Conservation (phyloP, 768 basidiomycete genomes). For the Termitomyces sp. region DNA sequence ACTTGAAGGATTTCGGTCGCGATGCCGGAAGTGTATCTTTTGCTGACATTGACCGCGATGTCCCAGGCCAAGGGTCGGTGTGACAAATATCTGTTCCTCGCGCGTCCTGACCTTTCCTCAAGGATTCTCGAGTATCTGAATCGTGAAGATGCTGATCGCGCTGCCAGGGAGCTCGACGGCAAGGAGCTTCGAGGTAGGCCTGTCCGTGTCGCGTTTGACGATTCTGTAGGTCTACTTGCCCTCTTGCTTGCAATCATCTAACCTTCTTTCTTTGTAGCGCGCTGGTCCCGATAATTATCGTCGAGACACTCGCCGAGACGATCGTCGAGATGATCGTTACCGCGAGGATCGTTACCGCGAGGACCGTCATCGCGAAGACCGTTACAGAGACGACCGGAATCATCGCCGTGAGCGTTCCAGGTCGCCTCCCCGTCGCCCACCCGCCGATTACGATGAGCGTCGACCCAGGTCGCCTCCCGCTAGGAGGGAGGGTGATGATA, state of each 20-base stretch:
- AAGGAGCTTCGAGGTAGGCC: constrained; percentile 83
- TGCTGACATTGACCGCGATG: constrained; percentile 90
- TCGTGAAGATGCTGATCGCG: constrained; percentile 88
- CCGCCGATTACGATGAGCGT: constrained; percentile 66
- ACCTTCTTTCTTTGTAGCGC: constrained; percentile 37
- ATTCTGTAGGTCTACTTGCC: constrained; percentile 40
- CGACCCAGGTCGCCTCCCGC: constrained; percentile 78
- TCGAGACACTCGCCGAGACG: constrained; percentile 70
- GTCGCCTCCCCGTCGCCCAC: constrained; percentile 65
- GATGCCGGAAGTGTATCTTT: constrained; percentile 91
- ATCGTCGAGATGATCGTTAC: constrained; percentile 54
- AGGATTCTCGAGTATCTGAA: constrained; percentile 91
- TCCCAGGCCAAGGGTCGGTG: constrained; percentile 80
- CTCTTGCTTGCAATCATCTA: constrained; percentile 2
- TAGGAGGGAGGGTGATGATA: constrained; percentile 78
- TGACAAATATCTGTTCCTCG: neutral
- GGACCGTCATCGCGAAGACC: constrained; percentile 58
- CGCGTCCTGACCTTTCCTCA: neutral
- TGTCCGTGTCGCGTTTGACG: constrained; percentile 67
- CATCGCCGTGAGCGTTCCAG: constrained; percentile 79
- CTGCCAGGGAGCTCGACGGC: constrained; percentile 82
- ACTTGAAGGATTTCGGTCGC: constrained; percentile 96
- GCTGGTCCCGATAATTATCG: constrained; percentile 69
- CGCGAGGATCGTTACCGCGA: constrained; percentile 53
- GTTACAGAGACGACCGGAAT: constrained; percentile 47